Conservation (phyloP, 2,329 filamentous ascomycete genomes). For the Bipolaris victoriae region DNA sequence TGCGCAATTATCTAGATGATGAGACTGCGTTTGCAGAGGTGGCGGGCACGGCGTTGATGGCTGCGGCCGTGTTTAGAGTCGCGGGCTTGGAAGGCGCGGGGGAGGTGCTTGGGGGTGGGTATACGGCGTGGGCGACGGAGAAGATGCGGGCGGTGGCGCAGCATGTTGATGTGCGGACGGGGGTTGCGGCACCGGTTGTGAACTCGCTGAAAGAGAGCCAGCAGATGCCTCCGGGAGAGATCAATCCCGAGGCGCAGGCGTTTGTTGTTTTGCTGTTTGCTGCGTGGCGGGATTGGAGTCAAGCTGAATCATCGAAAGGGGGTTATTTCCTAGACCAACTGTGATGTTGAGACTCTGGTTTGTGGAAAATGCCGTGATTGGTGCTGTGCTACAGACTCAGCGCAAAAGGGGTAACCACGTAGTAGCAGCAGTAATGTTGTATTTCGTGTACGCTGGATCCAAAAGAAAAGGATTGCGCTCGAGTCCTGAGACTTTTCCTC, state of each 20-base stretch:
- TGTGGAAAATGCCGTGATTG: too few relatives aligned
- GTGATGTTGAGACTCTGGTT: too few relatives aligned
- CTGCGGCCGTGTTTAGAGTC: conserved; percentile 55
- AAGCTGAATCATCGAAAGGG: background rate
- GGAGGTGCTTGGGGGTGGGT: conserved; percentile 40
- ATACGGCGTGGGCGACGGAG: conserved; percentile 52
- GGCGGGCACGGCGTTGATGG: conserved; percentile 56
- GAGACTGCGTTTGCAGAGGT: conserved; percentile 56
- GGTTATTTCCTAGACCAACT: too few relatives aligned
- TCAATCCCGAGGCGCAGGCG: conserved; percentile 53
- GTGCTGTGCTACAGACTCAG: too few relatives aligned
- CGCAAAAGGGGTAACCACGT: too few relatives aligned
- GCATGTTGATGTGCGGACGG: conserved; percentile 45
- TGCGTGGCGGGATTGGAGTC: conserved; percentile 50
- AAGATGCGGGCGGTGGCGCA: conserved; percentile 49
- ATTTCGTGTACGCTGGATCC: too few relatives aligned
- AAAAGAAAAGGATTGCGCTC: too few relatives aligned
- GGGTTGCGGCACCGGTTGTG: conserved; percentile 51
- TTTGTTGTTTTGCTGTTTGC: conserved; percentile 54
- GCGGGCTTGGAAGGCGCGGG: conserved; percentile 21
- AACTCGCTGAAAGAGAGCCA: conserved; percentile 52
- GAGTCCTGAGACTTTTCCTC: too few relatives aligned
- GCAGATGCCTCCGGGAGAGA: conserved; percentile 28
- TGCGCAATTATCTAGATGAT: conserved; percentile 57
- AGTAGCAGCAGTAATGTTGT: too few relatives aligned